These are phyloP conservation scores for Aspergillus persii DNA, from an alignment of 2,329 filamentous ascomycete genomes.

Conservation along the genomic window DNA sequence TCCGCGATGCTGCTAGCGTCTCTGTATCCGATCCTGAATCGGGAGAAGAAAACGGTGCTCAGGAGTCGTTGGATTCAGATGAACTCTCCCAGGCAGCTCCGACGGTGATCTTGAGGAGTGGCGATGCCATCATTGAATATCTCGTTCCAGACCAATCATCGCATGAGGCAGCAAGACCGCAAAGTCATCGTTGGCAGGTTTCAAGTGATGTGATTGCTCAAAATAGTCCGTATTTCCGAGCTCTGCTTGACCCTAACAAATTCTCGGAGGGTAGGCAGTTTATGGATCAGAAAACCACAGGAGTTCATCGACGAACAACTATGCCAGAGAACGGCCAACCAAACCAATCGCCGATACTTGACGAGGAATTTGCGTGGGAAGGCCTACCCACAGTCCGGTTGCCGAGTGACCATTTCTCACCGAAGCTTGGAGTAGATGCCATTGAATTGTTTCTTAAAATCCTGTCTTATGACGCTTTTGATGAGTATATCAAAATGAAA, in stretches of 20 bases:
- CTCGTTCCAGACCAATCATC: conserved; percentile 7
- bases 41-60: background rate
- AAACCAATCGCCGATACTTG: conserved; percentile 1
- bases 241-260: conserved; percentile 41
- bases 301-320: background rate
- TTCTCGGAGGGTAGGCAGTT: conserved; percentile 41
- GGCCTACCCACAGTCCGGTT: conserved; percentile 29
- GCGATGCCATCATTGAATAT: conserved; percentile 40
- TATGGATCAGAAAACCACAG: conserved; percentile 24
- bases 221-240: conserved; percentile 41
- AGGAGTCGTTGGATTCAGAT: background rate
- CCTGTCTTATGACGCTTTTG: conserved; percentile 27
- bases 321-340: background rate
- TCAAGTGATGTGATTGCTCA: conserved; percentile 30
- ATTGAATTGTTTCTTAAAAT: conserved; percentile 35
- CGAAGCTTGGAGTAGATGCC: conserved; percentile 29
- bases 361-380: background rate
- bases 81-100: background rate
- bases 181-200: conserved; percentile 33
- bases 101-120: conserved; percentile 26
- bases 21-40: background rate
- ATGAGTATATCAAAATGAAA: conserved; percentile 14
- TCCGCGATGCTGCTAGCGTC: background rate
- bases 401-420: conserved; percentile 24
- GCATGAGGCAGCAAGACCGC: conserved; percentile 3